Percentiles rank a stretch among this genome's conserved stretches.
Conservation (phyloP, 352 stramenopile species). For the Pythium pyrilobum region DNA sequence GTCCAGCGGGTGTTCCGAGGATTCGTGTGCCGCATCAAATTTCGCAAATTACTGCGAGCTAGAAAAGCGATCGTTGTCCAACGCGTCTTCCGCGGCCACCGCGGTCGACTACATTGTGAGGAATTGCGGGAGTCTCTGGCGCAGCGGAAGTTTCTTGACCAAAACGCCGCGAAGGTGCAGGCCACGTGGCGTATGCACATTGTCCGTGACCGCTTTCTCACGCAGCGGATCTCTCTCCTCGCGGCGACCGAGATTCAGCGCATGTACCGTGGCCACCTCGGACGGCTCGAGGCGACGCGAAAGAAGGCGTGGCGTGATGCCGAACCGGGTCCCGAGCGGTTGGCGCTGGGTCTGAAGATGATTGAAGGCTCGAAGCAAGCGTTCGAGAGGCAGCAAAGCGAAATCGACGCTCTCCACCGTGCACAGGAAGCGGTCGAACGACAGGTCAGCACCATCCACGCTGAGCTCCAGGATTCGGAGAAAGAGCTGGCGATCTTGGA, state of each 20-base stretch:
- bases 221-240: conserved; percentile 52
- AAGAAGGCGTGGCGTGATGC: conserved; percentile 87
- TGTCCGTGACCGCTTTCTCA: conserved; percentile 59
- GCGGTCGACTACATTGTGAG: conserved; percentile 35
- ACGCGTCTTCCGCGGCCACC: conserved; percentile 67
- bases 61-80: conserved; percentile 52
- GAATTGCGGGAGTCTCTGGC: conserved; percentile 35
- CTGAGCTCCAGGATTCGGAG: conserved; percentile 88
- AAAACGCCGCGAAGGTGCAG: conserved; percentile 77
- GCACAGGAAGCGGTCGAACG: conserved; percentile 87
- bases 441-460: conserved; percentile 87
- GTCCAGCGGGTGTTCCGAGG: conserved; percentile 76
- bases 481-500: conserved; percentile 89
- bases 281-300: conserved; percentile 46
- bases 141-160: conserved; percentile 39
- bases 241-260: conserved; percentile 89
- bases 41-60: conserved; percentile 30
- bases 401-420: conserved; percentile 90
- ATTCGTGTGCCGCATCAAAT: conserved; percentile 47
- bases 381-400: conserved; percentile 89
- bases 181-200: conserved; percentile 87
- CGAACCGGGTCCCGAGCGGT: conserved; percentile 80
- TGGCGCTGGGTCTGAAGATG: conserved; percentile 86
- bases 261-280: conserved; percentile 83
- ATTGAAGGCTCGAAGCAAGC: conserved; percentile 93